These are phyloP conservation scores for apple (Malus domestica) DNA, from an alignment of 306 rosid species.

Conservation along the genomic window ASM211411v1 NC_041797.1:6259501-6260000, in stretches of 20 bases:
- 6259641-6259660: conserved; percentile 51
- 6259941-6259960: background rate
- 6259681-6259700: conserved; percentile 34
- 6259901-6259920: background rate
- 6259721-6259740: conserved; percentile 1
- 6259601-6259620: conserved; percentile 47
- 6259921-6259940: too few species aligned
- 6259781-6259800: background rate
- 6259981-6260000: conserved; percentile 3
- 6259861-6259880: background rate
- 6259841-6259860: background rate
- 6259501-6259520: conserved; percentile 12
- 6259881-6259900: background rate
- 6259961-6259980: background rate
- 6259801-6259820: background rate
- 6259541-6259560: conserved; percentile 85
- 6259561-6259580: conserved; percentile 40
- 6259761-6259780: background rate
- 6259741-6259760: background rate
- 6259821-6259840: background rate
- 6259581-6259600: conserved; percentile 53
- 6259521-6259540: conserved; percentile 94
- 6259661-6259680: conserved; percentile 43
- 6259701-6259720: conserved; percentile 46
- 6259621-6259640: conserved; percentile 45